Percentiles rank a stretch among this genome's conserved stretches.
Conservation (phyloP, 371 early-diverging fungal species). For the Syncephalastrum sp. region DNA sequence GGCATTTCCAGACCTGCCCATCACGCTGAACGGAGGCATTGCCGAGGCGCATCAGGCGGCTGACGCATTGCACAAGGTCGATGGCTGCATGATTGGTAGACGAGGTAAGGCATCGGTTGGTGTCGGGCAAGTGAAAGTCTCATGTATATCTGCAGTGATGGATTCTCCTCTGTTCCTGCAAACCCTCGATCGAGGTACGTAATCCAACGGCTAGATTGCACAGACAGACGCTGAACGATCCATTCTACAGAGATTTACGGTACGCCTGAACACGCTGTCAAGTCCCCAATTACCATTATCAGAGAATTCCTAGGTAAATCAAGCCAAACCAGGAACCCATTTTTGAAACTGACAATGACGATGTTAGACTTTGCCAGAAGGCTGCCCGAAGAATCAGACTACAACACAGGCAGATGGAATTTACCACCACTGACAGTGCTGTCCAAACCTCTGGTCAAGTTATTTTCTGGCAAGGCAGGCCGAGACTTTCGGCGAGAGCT, state of each 20-base stretch:
- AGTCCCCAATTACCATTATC: constrained; percentile 36
- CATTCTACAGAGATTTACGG: constrained; percentile 26
- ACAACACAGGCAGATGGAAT: constrained; percentile 7
- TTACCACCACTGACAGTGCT: constrained; percentile 35
- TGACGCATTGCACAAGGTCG: constrained; percentile 45
- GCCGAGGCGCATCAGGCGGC: constrained; percentile 41
- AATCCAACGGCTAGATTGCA: not conserved
- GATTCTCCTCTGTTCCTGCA: constrained; percentile 7
- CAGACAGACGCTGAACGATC: not conserved
- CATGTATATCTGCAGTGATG: not conserved
- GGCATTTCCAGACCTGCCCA: constrained; percentile 60
- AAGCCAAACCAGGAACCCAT: not conserved
- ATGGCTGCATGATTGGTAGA: constrained; percentile 81
- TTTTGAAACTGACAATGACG: not conserved
- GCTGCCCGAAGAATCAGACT: constrained; percentile 9
- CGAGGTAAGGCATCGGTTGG: constrained; percentile 42
- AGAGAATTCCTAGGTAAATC: constrained; percentile 38
- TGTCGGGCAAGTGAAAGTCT: not conserved
- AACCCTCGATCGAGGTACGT: constrained; percentile 36
- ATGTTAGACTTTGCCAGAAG: constrained; percentile 27
- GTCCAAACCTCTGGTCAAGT: constrained; percentile 32
- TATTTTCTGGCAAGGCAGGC: constrained; percentile 30
- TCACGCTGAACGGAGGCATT: constrained; percentile 87
- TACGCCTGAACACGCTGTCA: constrained; percentile 23
- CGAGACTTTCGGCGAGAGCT: constrained; percentile 32